Evolutionary conservation across 768 basidiomycete species (phyloP).

Genomic region (Suillus alpinus): DNA sequence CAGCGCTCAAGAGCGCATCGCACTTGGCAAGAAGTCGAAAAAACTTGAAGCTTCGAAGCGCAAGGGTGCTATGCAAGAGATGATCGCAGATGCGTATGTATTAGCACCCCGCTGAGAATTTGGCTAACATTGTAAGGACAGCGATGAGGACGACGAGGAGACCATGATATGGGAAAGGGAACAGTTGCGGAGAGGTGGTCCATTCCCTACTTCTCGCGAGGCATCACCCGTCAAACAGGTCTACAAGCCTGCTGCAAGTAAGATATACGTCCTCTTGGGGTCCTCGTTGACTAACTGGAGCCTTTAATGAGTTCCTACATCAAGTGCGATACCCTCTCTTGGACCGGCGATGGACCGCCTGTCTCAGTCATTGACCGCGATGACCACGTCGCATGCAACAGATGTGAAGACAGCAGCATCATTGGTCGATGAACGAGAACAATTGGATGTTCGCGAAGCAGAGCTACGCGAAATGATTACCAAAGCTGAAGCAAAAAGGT

Average conservation of each 20-base stretch:
- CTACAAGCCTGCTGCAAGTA: constrained; percentile 76
- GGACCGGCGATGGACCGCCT: constrained; percentile 59
- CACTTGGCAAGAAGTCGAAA: constrained; percentile 77
- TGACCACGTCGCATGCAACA: constrained; percentile 67
- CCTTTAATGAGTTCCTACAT: constrained; percentile 55
- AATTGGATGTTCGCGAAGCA: constrained; percentile 64
- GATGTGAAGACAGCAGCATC: constrained; percentile 55
- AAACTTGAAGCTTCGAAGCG: constrained; percentile 68
- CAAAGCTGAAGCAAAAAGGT: constrained; percentile 71
- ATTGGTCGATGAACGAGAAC: constrained; percentile 58
- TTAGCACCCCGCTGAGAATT: neutral
- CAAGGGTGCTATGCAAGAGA: constrained; percentile 69
- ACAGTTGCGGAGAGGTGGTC: constrained; percentile 75
- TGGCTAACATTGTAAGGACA: constrained; percentile 22
- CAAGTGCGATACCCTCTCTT: constrained; percentile 62
- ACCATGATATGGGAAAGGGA: constrained; percentile 83
- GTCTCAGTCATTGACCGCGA: constrained; percentile 52
- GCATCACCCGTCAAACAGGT: constrained; percentile 44
- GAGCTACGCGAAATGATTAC: constrained; percentile 76
- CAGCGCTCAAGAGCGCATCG: constrained; percentile 82
- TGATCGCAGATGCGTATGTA: constrained; percentile 80
- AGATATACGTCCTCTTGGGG: constrained; percentile 15
- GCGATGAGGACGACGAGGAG: constrained; percentile 83
- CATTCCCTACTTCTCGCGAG: constrained; percentile 37
- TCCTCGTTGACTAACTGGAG: constrained; percentile 11